phyloP scores from a whole-genome alignment of 495 filamentous ascomycete species.

The Aspergillus taichungensis region DNA sequence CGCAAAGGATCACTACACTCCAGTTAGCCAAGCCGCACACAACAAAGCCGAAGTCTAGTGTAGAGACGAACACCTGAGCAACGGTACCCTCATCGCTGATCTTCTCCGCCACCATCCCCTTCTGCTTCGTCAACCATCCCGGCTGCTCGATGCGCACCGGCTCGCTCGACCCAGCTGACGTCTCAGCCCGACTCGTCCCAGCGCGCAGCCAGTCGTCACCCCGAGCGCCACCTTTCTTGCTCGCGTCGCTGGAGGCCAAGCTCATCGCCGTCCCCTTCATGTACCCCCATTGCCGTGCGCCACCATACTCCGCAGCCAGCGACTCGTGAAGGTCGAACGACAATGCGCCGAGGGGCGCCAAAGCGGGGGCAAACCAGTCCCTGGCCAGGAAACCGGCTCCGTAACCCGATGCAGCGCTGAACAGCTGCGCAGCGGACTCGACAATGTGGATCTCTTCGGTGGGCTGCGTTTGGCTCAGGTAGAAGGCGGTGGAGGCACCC shows the following conservation, averaged over 20 bases:
- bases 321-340: constrained; percentile 61
- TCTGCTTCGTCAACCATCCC: constrained; percentile 49
- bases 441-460: constrained; percentile 57
- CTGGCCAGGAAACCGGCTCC: constrained; percentile 67
- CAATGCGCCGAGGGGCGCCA: constrained; percentile 50
- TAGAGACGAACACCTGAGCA: constrained; percentile 51
- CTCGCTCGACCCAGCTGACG: constrained; percentile 25
- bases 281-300: constrained; percentile 60
- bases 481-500: constrained; percentile 68
- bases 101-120: constrained; percentile 46
- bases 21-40: constrained; percentile 2
- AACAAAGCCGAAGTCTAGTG: no score
- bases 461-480: constrained; percentile 42
- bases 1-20: constrained; percentile 45
- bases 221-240: constrained; percentile 21
- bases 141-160: constrained; percentile 17
- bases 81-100: constrained; percentile 55
- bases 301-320: constrained; percentile 52
- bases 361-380: constrained; percentile 56
- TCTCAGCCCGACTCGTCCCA: constrained; percentile 54
- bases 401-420: constrained; percentile 63
- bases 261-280: constrained; percentile 53
- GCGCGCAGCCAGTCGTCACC: constrained; percentile 56
- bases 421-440: constrained; percentile 55
- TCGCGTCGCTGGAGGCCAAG: constrained; percentile 23